Conservation (phyloP, 805 yeast genomes). For the Suhomyces emberorum region DNA sequence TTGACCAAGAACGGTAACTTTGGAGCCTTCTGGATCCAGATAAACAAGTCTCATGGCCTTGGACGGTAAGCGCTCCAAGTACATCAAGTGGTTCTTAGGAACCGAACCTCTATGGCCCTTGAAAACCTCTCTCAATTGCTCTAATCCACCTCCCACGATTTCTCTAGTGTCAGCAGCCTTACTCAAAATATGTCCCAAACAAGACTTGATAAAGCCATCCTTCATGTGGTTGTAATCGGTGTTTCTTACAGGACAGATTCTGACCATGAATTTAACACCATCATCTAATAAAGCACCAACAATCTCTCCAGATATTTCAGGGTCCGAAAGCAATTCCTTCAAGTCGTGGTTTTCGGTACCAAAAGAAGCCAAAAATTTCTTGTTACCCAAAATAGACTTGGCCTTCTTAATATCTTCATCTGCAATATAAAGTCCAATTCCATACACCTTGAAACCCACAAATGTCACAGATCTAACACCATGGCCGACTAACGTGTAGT, state of each 20-base stretch:
- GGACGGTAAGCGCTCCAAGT: conserved; percentile 50
- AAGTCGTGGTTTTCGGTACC: conserved; percentile 8
- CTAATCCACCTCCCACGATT: conserved; percentile 55
- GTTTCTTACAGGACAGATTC: conserved; percentile 83
- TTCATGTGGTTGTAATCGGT: conserved; percentile 87
- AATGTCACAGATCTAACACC: conserved; percentile 87
- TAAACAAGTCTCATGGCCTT: conserved; percentile 22
- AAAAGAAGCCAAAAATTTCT: background rate
- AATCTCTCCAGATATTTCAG: conserved; percentile 48
- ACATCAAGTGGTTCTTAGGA: conserved; percentile 66
- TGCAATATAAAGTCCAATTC: conserved; percentile 77
- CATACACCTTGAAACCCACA: conserved; percentile 78
- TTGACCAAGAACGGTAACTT: conserved; percentile 47
- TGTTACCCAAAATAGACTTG: conserved; percentile 3
- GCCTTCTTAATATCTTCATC: conserved; percentile 46
- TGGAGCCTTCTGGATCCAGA: conserved; percentile 28
- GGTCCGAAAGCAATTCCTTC: conserved; percentile 41
- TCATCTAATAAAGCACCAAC: conserved; percentile 55
- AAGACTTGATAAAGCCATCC: conserved; percentile 84
- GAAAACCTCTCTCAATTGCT: conserved; percentile 62
- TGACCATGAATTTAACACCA: conserved; percentile 60
- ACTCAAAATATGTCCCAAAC: conserved; percentile 62
- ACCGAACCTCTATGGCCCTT: conserved; percentile 62
- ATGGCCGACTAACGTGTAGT: conserved; percentile 63
- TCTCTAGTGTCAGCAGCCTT: conserved; percentile 35